Percentiles rank a stretch among this genome's conserved stretches.
Evolutionary conservation across 2,329 filamentous ascomycete species (phyloP).

Genomic region (Sclerotinia trifoliorum): DNA sequence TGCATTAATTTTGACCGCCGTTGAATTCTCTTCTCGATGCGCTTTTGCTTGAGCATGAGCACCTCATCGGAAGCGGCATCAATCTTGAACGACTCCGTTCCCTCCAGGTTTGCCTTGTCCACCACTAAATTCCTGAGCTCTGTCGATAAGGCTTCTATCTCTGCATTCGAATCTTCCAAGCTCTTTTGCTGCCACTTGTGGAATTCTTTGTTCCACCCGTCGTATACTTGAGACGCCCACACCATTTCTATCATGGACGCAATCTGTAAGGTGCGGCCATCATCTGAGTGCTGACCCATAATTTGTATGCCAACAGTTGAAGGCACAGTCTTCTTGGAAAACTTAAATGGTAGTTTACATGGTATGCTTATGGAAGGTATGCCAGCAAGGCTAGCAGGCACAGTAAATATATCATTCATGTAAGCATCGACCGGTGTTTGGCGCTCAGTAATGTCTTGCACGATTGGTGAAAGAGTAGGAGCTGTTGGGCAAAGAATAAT

Average conservation of each 20-base stretch:
- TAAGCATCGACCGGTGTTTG: conserved; percentile 70
- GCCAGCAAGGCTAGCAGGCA: conserved; percentile 89
- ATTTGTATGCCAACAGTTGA: conserved; percentile 65
- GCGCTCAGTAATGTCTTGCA: conserved; percentile 54
- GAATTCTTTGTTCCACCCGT: not conserved
- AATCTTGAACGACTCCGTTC: not conserved
- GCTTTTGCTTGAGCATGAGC: not conserved
- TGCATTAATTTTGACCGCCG: not conserved
- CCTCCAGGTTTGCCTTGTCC: not conserved
- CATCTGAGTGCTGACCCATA: conserved; percentile 79
- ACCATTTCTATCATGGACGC: conserved; percentile 41
- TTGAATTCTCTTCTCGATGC: not conserved
- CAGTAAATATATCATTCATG: conserved; percentile 92
- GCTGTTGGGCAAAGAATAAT: conserved; percentile 86
- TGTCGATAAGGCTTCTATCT: not conserved
- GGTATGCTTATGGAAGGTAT: conserved; percentile 87
- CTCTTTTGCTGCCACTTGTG: not conserved
- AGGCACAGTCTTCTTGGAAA: conserved; percentile 38
- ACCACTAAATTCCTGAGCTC: not conserved
- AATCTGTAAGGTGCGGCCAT: conserved; percentile 59
- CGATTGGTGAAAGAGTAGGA: conserved; percentile 67
- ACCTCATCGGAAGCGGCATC: conserved; percentile 1
- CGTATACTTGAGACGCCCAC: not conserved
- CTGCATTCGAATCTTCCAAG: not conserved
- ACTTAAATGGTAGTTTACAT: conserved; percentile 40